Evolutionary conservation across 768 basidiomycete genomes (phyloP).

Genomic region (Lentinula raphanica): DNA sequence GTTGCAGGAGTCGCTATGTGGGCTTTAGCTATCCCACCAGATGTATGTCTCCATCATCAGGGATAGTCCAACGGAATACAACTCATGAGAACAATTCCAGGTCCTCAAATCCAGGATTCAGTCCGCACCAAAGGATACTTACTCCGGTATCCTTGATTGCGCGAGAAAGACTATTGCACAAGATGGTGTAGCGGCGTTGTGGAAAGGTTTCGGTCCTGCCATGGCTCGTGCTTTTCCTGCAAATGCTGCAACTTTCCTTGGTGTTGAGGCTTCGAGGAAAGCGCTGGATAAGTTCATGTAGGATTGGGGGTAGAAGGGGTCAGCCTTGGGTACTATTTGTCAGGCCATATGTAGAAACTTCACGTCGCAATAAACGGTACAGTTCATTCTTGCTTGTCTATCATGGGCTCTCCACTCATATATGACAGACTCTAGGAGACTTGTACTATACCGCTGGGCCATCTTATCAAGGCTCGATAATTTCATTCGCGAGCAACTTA

Average conservation of each 20-base stretch:
- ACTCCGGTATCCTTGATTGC: conserved; percentile 91
- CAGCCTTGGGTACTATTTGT: no score
- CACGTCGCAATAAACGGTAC: no score
- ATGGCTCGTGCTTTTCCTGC: conserved; percentile 98
- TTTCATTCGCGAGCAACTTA: no score
- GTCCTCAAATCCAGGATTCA: conserved; percentile 95
- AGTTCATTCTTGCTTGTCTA: no score
- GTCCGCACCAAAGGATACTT: conserved; percentile 96
- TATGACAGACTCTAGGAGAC: no score
- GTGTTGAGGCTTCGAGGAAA: conserved; percentile 88
- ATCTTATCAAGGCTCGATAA: no score
- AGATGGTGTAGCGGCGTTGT: conserved; percentile 83
- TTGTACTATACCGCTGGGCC: no score
- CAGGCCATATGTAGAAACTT: no score
- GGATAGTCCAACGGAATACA: background rate
- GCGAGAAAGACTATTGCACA: conserved; percentile 84
- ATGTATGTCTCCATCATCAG: conserved; percentile 49
- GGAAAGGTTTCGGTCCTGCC: conserved; percentile 97
- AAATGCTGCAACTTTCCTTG: conserved; percentile 92
- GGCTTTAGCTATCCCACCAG: conserved; percentile 94
- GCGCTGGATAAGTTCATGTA: conserved; percentile 62
- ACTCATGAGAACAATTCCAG: conserved; percentile 38
- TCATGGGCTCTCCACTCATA: no score
- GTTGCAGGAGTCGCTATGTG: conserved; percentile 98
- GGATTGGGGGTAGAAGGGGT: no score